These are phyloP conservation scores for Ustilaginoidea virens DNA, from an alignment of 2,329 filamentous ascomycete genomes.

Conservation along the genomic window DNA sequence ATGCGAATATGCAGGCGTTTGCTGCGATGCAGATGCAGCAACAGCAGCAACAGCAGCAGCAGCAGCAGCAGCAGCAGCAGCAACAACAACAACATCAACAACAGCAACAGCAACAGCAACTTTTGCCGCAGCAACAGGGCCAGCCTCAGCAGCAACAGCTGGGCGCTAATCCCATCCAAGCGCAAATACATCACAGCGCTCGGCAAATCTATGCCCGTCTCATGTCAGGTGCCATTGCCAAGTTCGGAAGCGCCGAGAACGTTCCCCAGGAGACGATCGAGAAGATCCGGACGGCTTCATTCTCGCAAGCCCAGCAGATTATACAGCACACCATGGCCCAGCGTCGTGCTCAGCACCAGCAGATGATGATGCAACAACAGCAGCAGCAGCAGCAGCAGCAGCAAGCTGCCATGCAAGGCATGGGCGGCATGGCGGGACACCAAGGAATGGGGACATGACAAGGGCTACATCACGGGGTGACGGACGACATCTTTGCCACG, in stretches of 20 bases:
- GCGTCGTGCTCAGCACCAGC: slow-evolving; percentile 16
- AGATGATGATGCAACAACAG: slow-evolving; percentile 21
- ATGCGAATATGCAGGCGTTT: slow-evolving; percentile 23
- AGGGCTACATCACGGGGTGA: not conserved
- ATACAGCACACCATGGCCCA: slow-evolving; percentile 18
- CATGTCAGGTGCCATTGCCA: slow-evolving; percentile 16
- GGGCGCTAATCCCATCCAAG: slow-evolving; percentile 12
- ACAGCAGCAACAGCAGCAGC: slow-evolving; percentile 17
- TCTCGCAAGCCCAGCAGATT: slow-evolving; percentile 20
- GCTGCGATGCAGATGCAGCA: slow-evolving; percentile 20
- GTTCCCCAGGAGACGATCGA: slow-evolving; percentile 31
- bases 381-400: slow-evolving; percentile 17
- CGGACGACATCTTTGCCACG: too few relatives aligned
- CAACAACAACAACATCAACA: slow-evolving; percentile 17
- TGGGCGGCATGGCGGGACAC: slow-evolving; percentile 38
- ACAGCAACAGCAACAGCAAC: slow-evolving; percentile 16
- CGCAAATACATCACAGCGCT: slow-evolving; percentile 19
- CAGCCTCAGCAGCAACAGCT: slow-evolving; percentile 18
- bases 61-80: slow-evolving; percentile 19
- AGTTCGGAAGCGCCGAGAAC: slow-evolving; percentile 25
- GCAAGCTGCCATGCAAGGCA: slow-evolving; percentile 31
- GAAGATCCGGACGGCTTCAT: slow-evolving; percentile 27
- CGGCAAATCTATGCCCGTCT: slow-evolving; percentile 23
- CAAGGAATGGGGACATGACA: slow-evolving; percentile 26
- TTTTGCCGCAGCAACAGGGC: slow-evolving; percentile 16